Base-by-base conservation (phyloP, 2,329 filamentous ascomycete genomes). In the Lasiodiplodia gonubiensis region DNA sequence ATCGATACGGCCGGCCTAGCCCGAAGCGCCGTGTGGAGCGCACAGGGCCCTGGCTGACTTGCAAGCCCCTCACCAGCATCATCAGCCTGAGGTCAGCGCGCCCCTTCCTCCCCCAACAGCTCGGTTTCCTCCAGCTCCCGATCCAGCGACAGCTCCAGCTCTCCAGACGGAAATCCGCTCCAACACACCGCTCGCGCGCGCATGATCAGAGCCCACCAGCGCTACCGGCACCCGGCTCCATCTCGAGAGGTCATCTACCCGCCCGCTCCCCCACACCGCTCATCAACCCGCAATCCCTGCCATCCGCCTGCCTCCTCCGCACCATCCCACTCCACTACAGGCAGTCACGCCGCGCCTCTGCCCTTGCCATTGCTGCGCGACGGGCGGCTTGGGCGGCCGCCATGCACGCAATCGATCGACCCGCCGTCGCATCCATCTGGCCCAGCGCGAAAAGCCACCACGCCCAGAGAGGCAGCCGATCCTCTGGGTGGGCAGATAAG, bases 391-490 rank as follows among this genome's bases (percentile, higher is more conserved):
- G 33, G 49, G 61, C 49, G 49, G 61, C 49, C 61, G 46, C 49
- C 48, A 64, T 64, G 64, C 64, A 66, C 64, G 64, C 64, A 33
- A 66, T 66, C 37, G 52, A 54, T 48, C 51, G 51, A 33, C 51
- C 63, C 51, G 37, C 35, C 52, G 51, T 48, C 49, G 42, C 49
- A 55, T 55, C 63, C 37, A 49, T 57, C 25, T 55, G 42, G 64
- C 46, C 42, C 39, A 37, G 59, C 53, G 53, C 53, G n/a, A 35
- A 53, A 53, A 35, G 53, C 33, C 52, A 18, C 52, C 52, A 54
- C n/a, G 52, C 30, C 52, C 30, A 30, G 37, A 39, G 53, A 35
- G 33, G 53, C 33, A 16, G 53, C 53, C 53, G 53, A 57, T 57
- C 53, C 53, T 33, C 14, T 57, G 53, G 53, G 30, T 25, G 53